These are phyloP conservation scores for Serendipita sp. DNA, from an alignment of 768 basidiomycete genomes.

Conservation along the genomic window DNA sequence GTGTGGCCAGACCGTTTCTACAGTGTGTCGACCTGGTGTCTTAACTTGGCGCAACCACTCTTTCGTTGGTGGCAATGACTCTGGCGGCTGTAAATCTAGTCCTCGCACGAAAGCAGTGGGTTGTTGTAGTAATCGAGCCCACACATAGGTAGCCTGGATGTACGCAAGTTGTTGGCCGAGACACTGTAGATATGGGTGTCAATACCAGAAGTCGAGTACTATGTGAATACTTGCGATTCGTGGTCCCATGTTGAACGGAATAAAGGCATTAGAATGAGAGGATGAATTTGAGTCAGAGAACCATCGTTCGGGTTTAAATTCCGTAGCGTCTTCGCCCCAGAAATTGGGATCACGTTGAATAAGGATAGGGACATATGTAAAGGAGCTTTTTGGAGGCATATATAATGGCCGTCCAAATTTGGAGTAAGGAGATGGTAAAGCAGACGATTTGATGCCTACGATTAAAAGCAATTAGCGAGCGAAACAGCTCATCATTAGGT, in stretches of 20 bases:
- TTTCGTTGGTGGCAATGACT: constrained; percentile 38
- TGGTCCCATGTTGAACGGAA: constrained; percentile 61
- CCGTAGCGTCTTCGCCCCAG: constrained; percentile 63
- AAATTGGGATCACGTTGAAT: constrained; percentile 49
- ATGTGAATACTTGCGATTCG: constrained; percentile 25
- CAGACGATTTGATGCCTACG: constrained; percentile 28
- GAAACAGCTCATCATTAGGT: neutral
- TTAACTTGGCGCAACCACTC: constrained; percentile 23
- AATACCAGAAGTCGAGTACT: neutral
- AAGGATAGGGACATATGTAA: constrained; percentile 45
- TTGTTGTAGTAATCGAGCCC: constrained; percentile 48
- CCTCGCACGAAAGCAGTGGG: constrained; percentile 46
- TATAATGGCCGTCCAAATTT: constrained; percentile 29
- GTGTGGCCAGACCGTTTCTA: constrained; percentile 47
- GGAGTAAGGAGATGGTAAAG: constrained; percentile 30
- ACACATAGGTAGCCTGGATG: constrained; percentile 60
- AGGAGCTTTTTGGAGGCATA: constrained; percentile 39
- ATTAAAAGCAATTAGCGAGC: constrained; percentile 12
- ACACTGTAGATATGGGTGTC: constrained; percentile 28
- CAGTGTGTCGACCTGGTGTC: constrained; percentile 29
- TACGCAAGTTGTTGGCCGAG: constrained; percentile 61
- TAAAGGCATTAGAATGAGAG: constrained; percentile 31
- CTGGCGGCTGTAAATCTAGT: constrained; percentile 42
- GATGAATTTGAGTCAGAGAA: constrained; percentile 46
- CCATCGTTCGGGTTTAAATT: constrained; percentile 73